Percentiles rank a stretch among this genome's conserved stretches.
phyloP scores from a whole-genome alignment of 2,329 filamentous ascomycete genomes.

The Fusarium oxysporum region DNA sequence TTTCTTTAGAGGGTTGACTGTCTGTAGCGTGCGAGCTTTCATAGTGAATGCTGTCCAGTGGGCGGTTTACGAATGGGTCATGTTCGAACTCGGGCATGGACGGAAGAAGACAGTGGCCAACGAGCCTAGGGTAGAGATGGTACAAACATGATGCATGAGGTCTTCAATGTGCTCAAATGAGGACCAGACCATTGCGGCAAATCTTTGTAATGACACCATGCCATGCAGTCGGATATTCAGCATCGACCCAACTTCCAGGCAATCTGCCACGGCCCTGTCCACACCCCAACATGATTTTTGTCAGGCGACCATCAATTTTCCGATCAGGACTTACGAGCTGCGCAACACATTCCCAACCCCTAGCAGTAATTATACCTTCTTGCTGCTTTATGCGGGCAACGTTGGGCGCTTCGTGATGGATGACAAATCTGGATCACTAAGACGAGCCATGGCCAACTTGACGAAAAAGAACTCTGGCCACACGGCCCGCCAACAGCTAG shows the following conservation, averaged over 20 bases:
- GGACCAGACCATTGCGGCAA: neutral
- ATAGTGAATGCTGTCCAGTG: constrained; percentile 94
- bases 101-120: constrained; percentile 23
- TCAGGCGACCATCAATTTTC: neutral
- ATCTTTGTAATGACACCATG: neutral
- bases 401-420: neutral
- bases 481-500: neutral
- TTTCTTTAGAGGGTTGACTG: constrained; percentile 79
- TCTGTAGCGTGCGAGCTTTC: constrained; percentile 89
- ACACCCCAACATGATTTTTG: too few relatives aligned
- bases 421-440: neutral
- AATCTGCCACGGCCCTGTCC: neutral
- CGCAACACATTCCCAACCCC: neutral
- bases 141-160: neutral
- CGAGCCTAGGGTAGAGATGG: constrained; percentile 1
- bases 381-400: neutral
- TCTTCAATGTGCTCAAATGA: neutral
- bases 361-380: neutral
- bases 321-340: neutral
- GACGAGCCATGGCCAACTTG: neutral
- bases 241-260: neutral
- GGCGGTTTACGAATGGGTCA: constrained; percentile 91
- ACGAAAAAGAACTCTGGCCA: neutral
- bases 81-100: constrained; percentile 64
- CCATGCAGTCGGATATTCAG: neutral